These are phyloP conservation scores for Lasiosphaeris hirsuta DNA, from an alignment of 495 filamentous ascomycete genomes.

Conservation along the genomic window DNA sequence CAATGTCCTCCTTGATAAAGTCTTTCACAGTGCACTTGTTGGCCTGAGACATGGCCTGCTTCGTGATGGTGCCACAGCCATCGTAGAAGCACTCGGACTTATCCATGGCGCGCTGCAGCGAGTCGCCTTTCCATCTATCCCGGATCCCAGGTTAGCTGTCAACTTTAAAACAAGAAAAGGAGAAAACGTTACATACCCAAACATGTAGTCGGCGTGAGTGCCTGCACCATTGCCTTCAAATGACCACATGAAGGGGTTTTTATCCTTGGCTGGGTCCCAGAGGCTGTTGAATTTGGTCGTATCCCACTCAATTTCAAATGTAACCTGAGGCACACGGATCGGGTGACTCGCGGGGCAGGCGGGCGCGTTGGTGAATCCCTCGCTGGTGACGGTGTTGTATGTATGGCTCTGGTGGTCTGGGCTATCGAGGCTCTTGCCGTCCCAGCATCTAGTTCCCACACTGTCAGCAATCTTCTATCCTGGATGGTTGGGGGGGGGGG, in stretches of 20 bases:
- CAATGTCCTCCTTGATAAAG: conserved; percentile 41
- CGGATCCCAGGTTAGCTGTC: background rate
- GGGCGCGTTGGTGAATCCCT: conserved; percentile 32
- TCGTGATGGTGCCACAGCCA: conserved; percentile 43
- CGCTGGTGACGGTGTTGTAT: conserved; percentile 36
- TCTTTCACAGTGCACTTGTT: conserved; percentile 46
- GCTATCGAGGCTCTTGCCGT: conserved; percentile 51
- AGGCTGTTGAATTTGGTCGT: conserved; percentile 42
- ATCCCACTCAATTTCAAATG: conserved; percentile 46
- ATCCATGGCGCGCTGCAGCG: conserved; percentile 46
- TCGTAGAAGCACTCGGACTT: conserved; percentile 45
- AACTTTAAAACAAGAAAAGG: background rate
- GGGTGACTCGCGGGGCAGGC: conserved; percentile 45
- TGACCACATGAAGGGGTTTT: conserved; percentile 42
- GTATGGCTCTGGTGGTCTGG: conserved; percentile 51
- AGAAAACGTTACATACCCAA: conserved; percentile 24
- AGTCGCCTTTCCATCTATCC: conserved; percentile 39
- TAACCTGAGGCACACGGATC: conserved; percentile 38
- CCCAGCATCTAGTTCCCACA: conserved; percentile 37
- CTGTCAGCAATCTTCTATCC: background rate
- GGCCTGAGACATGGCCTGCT: conserved; percentile 40
- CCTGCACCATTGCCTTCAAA: conserved; percentile 26
- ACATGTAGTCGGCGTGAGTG: conserved; percentile 47
- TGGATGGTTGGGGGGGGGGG: no score
- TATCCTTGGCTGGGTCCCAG: conserved; percentile 32